Conservation (phyloP, 768 basidiomycete genomes). For the Podaxis sp. region DNA sequence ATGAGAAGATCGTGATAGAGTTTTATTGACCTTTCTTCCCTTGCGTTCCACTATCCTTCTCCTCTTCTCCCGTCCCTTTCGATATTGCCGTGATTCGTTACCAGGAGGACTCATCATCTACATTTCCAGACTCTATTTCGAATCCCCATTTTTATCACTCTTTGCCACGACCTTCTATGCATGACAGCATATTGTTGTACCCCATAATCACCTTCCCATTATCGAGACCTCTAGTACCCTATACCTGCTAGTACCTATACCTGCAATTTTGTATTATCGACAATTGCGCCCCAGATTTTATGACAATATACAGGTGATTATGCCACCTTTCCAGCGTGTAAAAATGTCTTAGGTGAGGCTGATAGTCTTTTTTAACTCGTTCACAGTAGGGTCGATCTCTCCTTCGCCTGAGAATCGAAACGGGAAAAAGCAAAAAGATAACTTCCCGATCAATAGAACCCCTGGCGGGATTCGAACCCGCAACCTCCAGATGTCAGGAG, state of each 20-base stretch:
- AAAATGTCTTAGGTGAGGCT: too few relatives aligned
- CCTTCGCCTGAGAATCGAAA: too few relatives aligned
- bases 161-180: slow-evolving; percentile 5
- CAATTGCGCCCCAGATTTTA: neutral
- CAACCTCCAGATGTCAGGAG: slow-evolving; percentile 68
- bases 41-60: neutral
- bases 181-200: slow-evolving; percentile 4
- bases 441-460: too few relatives aligned
- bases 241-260: slow-evolving; percentile 8
- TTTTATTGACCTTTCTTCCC: neutral
- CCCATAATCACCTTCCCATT: neutral
- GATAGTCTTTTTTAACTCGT: too few relatives aligned
- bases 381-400: too few relatives aligned
- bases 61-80: neutral
- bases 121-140: neutral
- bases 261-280: slow-evolving; percentile 2
- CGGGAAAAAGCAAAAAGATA: slow-evolving; percentile 16
- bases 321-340: neutral
- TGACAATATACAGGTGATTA: neutral
- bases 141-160: neutral
- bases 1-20: slow-evolving; percentile 23
- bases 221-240: neutral
- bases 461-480: slow-evolving; percentile 86
- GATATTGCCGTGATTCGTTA: neutral
- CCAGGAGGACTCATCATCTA: neutral